phyloP scores from a whole-genome alignment of 202 grass and related monocot species.

The Hordeum pubiflorum region DNA sequence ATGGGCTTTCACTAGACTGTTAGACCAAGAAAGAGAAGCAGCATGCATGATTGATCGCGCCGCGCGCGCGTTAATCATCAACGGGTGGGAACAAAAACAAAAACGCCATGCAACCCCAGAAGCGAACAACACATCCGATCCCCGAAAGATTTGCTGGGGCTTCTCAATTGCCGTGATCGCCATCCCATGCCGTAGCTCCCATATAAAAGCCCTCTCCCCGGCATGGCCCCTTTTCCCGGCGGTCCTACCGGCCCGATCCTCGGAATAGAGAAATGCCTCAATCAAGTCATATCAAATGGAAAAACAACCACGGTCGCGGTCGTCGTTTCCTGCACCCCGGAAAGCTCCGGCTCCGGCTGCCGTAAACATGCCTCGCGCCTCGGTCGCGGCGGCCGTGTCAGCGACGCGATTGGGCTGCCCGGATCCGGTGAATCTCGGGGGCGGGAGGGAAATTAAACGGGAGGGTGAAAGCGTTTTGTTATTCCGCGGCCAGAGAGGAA shows the following conservation, averaged over 20 bases:
- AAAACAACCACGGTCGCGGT: background rate
- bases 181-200: background rate
- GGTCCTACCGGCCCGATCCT: background rate
- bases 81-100: background rate
- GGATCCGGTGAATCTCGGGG: conserved; percentile 31
- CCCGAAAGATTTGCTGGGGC: conserved; percentile 16
- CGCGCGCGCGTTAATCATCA: too few relatives aligned
- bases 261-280: conserved; percentile 5
- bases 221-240: background rate
- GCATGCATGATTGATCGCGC: background rate
- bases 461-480: background rate
- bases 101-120: background rate
- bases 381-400: background rate
- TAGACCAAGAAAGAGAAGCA: background rate
- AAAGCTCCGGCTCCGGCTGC: background rate
- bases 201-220: background rate
- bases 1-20: too few relatives aligned
- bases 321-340: conserved; percentile 4
- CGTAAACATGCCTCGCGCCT: conserved; percentile 16
- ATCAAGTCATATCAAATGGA: background rate
- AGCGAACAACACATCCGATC: conserved; percentile 20
- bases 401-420: background rate
- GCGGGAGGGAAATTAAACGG: background rate
- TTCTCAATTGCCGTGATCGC: background rate
- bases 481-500: background rate